Evolutionary conservation across 495 filamentous ascomycete genomes (phyloP), one percentile per base, ranked within the genome.

Genomic region (Penicillium ucsense): DNA sequence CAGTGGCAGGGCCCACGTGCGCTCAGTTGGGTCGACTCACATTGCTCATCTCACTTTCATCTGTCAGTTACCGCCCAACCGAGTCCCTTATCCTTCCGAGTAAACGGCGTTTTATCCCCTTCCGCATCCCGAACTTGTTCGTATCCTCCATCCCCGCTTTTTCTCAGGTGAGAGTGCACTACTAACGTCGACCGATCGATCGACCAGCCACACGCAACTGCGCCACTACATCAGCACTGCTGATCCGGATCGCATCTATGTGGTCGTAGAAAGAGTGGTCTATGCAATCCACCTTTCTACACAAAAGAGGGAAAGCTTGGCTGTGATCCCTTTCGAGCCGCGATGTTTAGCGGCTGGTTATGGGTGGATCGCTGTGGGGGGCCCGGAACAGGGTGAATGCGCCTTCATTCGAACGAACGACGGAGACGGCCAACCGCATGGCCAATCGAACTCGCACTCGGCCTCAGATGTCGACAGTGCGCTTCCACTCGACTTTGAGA

Each of bases 341-440:
- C 76, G 83, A 65, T 97, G 92, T 67, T 78, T 96, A 33, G 84
- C 86, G 12, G 82, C 88, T 35, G 83, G 79, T 20, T 77, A 86
- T 61, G 88, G 88, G 43, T 97, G 87, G 87, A 76, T 97, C 11
- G 94, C 85, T 55, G 85, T 86, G 32, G 92, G 91, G 34, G 92
- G 94, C 43, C 70, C 72, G 20, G 83, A 89, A 43, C 76, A 80
- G 49, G 92, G 92, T 42, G 81, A 89, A 60, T 94, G 94, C 58
- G 82, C 85, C 46, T 80, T 88, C 35, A 84, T 98, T 51, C 76
- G 71, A 51, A 73, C 87, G 41, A 65, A 67, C 38, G 76, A 70
- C 38, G 52, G 51, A 28, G 61, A 50, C 27, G 53, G 55, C 38
- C 62, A 51, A 27, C 50, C 50, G 46, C 62, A 61, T 40, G 54